These are phyloP conservation scores for Tagetes patula DNA, from an alignment of 129 eudicot genomes.

Conservation along the genomic window DNA sequence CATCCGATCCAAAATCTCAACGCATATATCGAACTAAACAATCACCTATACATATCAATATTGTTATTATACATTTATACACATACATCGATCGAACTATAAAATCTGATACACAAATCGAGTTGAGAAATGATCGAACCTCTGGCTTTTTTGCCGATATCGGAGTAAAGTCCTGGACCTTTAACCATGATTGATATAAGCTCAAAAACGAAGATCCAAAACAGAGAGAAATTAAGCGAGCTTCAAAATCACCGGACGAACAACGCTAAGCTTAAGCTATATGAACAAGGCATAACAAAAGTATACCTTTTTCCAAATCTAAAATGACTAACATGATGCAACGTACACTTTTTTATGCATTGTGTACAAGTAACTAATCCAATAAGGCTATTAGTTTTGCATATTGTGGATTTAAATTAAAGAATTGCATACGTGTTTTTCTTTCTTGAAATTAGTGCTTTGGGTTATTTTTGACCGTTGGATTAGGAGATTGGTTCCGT, in stretches of 20 bases:
- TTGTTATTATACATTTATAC: too few relatives aligned
- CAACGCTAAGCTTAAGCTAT: constrained; percentile 33
- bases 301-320: constrained; percentile 24
- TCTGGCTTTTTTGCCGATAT: constrained; percentile 75
- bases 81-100: constrained; percentile 2
- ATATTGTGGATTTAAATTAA: not conserved
- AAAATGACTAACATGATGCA: constrained; percentile 9
- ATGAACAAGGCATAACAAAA: constrained; percentile 13
- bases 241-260: constrained; percentile 5
- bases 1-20: constrained; percentile 2
- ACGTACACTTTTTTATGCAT: not conserved
- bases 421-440: not conserved
- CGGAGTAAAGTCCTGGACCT: constrained; percentile 91
- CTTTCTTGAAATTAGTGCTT: constrained; percentile 19
- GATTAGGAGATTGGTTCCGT: constrained; percentile 16
- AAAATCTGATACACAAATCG: not conserved
- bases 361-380: constrained; percentile 1
- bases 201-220: constrained; percentile 21
- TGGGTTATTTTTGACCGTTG: constrained; percentile 11
- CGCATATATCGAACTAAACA: constrained; percentile 6
- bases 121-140: constrained; percentile 34
- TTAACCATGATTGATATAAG: constrained; percentile 48
- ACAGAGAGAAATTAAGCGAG: constrained; percentile 12
- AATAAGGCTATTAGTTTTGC: not conserved
- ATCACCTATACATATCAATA: not conserved